Evolutionary conservation across 78 protist species (phyloP), one percentile per base, ranked within the genome.

Genomic region (Thecamonas trahens): DNA sequence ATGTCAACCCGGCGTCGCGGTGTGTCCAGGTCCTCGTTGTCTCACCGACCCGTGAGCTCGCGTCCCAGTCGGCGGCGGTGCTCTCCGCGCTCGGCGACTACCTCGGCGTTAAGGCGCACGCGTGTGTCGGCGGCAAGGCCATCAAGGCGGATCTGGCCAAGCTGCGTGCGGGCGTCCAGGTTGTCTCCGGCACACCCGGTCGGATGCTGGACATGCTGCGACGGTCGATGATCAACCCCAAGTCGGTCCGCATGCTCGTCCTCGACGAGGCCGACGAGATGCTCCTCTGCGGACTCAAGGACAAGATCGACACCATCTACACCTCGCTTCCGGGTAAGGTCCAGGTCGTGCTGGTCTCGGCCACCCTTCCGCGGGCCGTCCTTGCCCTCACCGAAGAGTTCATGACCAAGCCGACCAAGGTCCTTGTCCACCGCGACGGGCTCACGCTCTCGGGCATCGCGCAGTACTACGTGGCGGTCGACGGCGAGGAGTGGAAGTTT

Each of bases 251-350:
- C 80, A 79, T 93, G 85, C 42, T 95, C 63, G 81, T 98, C 34
- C 84, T 98, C 37, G 99, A 98, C 61, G 99, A 98, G 85, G 99
- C 99, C 1, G 99, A 98, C 70, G 99, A 96, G 68, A 94, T 98
- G 99, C 83, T 98, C 11, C 86, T 80, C 37, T 55, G 20, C 49
- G 60, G 74, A 11, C 93, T 94, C 89, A 95, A 90, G 76, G 98
- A 92, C 45, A 99, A 97, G 80, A 95, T 98, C 67, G 90, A 94
- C 78, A 98, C 95, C 71, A 91, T 97, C 54, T 97, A 91, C 90
- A 76, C 95, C 37, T 65, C 70, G 70, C 76, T 97, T 24, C 99
- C 99, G 18, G 74, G 84, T 8, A 85, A 74, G 7, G 88, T 92
- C 18, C 99, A 98, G 70, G 93, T 96, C 18, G 92, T 88, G 53